Percentiles rank a stretch among this genome's conserved stretches.
Conservation (phyloP, 768 basidiomycete species). For the Lepiota venenata region DNA sequence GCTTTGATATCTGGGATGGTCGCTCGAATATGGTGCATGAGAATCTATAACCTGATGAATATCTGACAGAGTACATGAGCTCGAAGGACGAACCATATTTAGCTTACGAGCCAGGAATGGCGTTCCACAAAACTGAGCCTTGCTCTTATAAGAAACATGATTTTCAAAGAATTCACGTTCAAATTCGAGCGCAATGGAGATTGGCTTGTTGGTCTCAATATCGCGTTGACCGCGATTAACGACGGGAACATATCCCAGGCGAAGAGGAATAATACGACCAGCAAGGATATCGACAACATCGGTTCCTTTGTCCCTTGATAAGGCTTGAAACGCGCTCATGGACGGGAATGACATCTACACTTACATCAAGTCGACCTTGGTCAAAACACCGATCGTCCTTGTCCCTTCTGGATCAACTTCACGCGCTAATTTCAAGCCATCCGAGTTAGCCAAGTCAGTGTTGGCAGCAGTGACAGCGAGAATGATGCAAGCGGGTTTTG, state of each 20-base stretch:
- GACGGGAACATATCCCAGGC: conserved; percentile 96
- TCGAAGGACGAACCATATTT: conserved; percentile 66
- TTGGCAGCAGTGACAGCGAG: conserved; percentile 96
- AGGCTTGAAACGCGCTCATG: conserved; percentile 4
- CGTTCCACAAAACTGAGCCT: conserved; percentile 95
- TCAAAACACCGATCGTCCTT: conserved; percentile 96
- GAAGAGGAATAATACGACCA: conserved; percentile 92
- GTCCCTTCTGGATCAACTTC: conserved; percentile 97
- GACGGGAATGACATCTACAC: conserved; percentile 25
- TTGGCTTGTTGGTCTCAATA: conserved; percentile 87
- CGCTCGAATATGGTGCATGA: conserved; percentile 98
- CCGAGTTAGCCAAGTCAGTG: conserved; percentile 97
- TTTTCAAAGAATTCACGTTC: conserved; percentile 95
- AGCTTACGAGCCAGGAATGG: conserved; percentile 94
- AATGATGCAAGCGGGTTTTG: conserved; percentile 93
- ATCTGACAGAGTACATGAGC: conserved; percentile 2
- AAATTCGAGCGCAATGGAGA: conserved; percentile 78
- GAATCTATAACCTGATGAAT: conserved; percentile 53
- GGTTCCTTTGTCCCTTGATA: conserved; percentile 86
- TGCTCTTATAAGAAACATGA: conserved; percentile 89
- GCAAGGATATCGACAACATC: conserved; percentile 99
- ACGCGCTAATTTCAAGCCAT: conserved; percentile 92
- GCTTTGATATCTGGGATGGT: conserved; percentile 99
- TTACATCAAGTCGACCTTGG: conserved; percentile 97
- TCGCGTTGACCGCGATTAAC: conserved; percentile 98